Evolutionary conservation across 2,329 filamentous ascomycete genomes (phyloP).

Genomic region (Hypoxylon sp.): DNA sequence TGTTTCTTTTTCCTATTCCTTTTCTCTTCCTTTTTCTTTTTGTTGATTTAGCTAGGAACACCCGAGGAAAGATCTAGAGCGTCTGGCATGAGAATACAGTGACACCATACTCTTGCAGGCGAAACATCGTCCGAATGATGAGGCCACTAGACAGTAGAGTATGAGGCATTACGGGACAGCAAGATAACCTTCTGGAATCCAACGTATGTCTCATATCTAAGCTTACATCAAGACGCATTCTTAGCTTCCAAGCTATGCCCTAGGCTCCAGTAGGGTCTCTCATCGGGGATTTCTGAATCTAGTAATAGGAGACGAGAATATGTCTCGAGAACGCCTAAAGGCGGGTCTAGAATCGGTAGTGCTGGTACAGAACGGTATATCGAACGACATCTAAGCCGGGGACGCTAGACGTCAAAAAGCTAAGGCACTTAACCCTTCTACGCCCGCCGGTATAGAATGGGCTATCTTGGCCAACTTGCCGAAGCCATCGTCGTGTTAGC

Average conservation of each 20-base stretch:
- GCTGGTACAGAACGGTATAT: slow-evolving; percentile 35
- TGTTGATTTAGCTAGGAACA: not conserved
- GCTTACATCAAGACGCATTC: slow-evolving; percentile 24
- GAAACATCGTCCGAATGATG: slow-evolving; percentile 16
- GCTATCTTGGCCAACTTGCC: slow-evolving; percentile 20
- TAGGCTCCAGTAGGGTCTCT: slow-evolving; percentile 36
- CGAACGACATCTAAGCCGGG: slow-evolving; percentile 26
- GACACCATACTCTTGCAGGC: slow-evolving; percentile 24
- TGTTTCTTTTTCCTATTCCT: slow-evolving; percentile 7
- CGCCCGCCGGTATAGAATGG: slow-evolving; percentile 31
- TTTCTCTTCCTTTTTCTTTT: not conserved
- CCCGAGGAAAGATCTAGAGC: slow-evolving; percentile 27
- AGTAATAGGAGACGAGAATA: slow-evolving; percentile 52
- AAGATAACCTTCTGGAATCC: slow-evolving; percentile 32
- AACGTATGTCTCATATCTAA: slow-evolving; percentile 33
- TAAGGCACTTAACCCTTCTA: slow-evolving; percentile 25
- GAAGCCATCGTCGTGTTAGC: slow-evolving; percentile 38
- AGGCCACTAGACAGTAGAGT: slow-evolving; percentile 15
- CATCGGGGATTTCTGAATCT: slow-evolving; percentile 47
- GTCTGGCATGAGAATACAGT: slow-evolving; percentile 9
- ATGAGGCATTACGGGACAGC: slow-evolving; percentile 17
- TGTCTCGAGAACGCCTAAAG: slow-evolving; percentile 49
- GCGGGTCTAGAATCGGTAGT: slow-evolving; percentile 47
- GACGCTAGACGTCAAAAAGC: slow-evolving; percentile 28
- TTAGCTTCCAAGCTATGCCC: slow-evolving; percentile 43